Conservation (phyloP, 306 rosid species). For the Cicer chorassanicum region DNA sequence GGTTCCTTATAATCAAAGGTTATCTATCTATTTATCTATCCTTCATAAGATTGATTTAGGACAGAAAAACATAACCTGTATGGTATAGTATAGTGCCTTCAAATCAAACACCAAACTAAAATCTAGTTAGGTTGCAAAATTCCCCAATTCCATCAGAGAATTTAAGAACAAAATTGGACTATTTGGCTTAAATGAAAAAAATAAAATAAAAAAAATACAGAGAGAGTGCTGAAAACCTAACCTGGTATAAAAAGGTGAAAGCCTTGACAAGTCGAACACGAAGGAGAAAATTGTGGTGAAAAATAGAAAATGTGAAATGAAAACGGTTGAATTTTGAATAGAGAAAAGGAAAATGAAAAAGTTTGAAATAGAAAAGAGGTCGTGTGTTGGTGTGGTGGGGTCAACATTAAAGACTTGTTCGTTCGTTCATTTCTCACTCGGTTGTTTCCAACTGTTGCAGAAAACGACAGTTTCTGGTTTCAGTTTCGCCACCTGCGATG, state of each 20-base stretch:
- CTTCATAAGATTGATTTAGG: not conserved
- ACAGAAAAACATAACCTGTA: not conserved
- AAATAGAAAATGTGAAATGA: not conserved
- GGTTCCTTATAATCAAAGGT: constrained; percentile 17
- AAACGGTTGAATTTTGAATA: constrained; percentile 23
- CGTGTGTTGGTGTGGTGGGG: not conserved
- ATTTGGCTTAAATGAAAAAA: not conserved
- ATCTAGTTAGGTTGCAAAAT: constrained; percentile 24
- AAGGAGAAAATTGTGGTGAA: not conserved
- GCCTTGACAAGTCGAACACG: not conserved
- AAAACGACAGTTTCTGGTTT: not conserved
- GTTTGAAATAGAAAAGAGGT: not conserved
- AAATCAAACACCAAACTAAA: not conserved
- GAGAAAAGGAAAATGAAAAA: not conserved
- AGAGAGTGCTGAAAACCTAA: not conserved
- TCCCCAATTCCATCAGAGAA: constrained; percentile 17
- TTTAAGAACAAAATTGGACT: constrained; percentile 1
- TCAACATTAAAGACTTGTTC: constrained; percentile 2
- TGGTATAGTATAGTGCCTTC: not conserved
- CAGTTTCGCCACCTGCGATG: not conserved
- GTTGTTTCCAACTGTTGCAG: constrained; percentile 1
- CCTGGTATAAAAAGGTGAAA: not conserved
- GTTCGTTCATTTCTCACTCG: not conserved
- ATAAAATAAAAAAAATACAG: not conserved
- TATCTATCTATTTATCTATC: not conserved